Percentiles rank a stretch among this genome's conserved stretches.
Evolutionary conservation across 306 rosid genomes (phyloP).

Genomic region (Trifolium repens): DNA sequence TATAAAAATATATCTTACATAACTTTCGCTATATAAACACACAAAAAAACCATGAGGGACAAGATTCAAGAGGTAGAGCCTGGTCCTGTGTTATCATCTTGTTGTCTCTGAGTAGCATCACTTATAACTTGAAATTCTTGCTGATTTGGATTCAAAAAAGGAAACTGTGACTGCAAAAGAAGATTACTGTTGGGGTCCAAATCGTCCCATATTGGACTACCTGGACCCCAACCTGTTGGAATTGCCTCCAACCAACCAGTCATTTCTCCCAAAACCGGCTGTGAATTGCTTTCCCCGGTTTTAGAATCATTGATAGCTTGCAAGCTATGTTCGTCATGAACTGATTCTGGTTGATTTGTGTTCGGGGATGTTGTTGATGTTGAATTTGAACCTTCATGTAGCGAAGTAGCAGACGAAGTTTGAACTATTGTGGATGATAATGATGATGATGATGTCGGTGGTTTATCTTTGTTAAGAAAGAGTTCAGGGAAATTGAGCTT

Average conservation of each 20-base stretch:
- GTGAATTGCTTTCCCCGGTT: conserved; percentile 45
- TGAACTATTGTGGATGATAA: conserved; percentile 41
- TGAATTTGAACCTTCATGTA: conserved; percentile 38
- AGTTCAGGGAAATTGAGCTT: conserved; percentile 88
- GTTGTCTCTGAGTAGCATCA: conserved; percentile 46
- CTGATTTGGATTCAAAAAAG: conserved; percentile 49
- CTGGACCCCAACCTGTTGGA: conserved; percentile 95
- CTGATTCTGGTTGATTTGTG: conserved; percentile 41
- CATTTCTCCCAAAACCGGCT: conserved; percentile 86
- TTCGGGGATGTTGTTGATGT: not conserved
- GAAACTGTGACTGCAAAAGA: conserved; percentile 57
- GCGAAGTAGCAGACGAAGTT: conserved; percentile 21
- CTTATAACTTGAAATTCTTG: conserved; percentile 42
- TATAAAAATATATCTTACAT: too few relatives aligned
- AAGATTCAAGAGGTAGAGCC: conserved; percentile 53
- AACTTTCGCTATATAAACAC: too few relatives aligned
- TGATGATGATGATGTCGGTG: not conserved
- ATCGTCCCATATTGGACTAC: conserved; percentile 95
- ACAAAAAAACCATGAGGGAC: conserved; percentile 27
- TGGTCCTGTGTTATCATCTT: conserved; percentile 50
- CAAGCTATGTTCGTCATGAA: conserved; percentile 6
- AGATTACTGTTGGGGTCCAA: conserved; percentile 50
- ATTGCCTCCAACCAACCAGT: conserved; percentile 81
- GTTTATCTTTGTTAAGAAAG: conserved; percentile 61
- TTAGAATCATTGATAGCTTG: conserved; percentile 24